Base-by-base conservation (phyloP, 805 yeast genomes). In the Ogataea siamensis region DNA sequence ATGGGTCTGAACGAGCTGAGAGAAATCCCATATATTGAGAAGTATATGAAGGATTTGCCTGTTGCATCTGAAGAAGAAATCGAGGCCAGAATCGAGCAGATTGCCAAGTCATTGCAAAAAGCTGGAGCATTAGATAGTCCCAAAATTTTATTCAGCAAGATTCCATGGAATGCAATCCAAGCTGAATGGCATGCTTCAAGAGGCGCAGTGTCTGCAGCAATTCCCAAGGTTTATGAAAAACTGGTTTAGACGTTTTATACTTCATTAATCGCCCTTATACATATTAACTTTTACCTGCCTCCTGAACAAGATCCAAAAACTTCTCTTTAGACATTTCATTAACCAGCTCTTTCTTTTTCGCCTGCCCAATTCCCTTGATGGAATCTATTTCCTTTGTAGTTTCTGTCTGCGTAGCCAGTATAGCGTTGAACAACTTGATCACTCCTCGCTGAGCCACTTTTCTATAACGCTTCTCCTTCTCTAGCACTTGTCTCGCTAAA, bases 301-400 rank as follows among this genome's bases (percentile, higher is more conserved):
- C 83, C 60, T 80, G 83, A 24, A 89, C 93, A 60, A 89, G 69
- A 62, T 88, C 96, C 62, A 89, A 73, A 55, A 89, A 89, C 58
- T 79, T 85, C 57, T 88, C 95, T 60, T 89, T 91, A 5, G 95
- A 83, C 37, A 89, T 73, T 52, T 88, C 96, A 28, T 78, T 81
- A 43, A 81, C 58, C 43, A 79, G 76, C 49, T 82, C 82, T 50
- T 73, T 67, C 58, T 71, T 74, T 66, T 57, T 78, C 50, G 63
- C 58, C 35, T 60, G 67, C 34, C 72, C 76, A 17, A 62, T 65
- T 28, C 38, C 55, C 38, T 54, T 97, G 15, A 79, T 71, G 54
- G 87, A 87, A 56, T 83, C 81, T 50, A 87, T 63, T 45, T 66
- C 71, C 47, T 76, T 74, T 40, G 82, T 93, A 13, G 86, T 68